phyloP scores from a whole-genome alignment of 495 filamentous ascomycete genomes.

The Thozetella sp. region DNA sequence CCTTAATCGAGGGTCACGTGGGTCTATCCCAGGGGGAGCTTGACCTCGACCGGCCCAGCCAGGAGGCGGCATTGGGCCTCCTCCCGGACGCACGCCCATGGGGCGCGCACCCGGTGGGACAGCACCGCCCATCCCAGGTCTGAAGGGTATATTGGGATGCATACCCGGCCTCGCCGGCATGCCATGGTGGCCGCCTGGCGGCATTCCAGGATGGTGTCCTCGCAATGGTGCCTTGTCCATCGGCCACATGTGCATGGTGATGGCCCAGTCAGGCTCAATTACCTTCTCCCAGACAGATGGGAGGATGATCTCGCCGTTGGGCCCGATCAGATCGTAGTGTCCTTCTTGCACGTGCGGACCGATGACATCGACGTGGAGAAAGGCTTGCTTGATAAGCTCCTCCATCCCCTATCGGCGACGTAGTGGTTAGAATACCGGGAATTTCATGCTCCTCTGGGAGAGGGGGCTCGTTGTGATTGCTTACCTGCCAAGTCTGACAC shows the following conservation, averaged over 20 bases:
- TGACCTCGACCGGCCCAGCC: constrained; percentile 7
- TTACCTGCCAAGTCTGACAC: constrained; percentile 79
- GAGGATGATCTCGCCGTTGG: constrained; percentile 85
- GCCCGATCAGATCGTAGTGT: constrained; percentile 83
- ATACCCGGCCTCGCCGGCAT: not conserved
- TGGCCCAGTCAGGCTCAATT: constrained; percentile 82
- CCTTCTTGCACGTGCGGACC: constrained; percentile 82
- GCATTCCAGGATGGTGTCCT: constrained; percentile 13
- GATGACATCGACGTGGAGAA: constrained; percentile 80
- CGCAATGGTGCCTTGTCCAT: constrained; percentile 52
- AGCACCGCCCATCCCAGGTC: constrained; percentile 1
- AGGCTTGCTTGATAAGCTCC: constrained; percentile 83
- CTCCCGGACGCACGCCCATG: constrained; percentile 9
- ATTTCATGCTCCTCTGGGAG: not conserved
- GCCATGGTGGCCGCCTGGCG: constrained; percentile 5
- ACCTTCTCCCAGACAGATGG: constrained; percentile 86
- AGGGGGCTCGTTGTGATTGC: constrained; percentile 19
- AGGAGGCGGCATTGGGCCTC: not conserved
- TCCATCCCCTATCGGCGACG: constrained; percentile 92
- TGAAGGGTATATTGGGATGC: constrained; percentile 7
- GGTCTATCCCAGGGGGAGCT: constrained; percentile 3
- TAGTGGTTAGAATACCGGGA: no score
- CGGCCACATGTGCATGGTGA: constrained; percentile 98
- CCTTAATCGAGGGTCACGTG: constrained; percentile 8
- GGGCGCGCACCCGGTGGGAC: constrained; percentile 1